phyloP scores from a whole-genome alignment of 805 yeast genomes.

The Candida ovalis region DNA sequence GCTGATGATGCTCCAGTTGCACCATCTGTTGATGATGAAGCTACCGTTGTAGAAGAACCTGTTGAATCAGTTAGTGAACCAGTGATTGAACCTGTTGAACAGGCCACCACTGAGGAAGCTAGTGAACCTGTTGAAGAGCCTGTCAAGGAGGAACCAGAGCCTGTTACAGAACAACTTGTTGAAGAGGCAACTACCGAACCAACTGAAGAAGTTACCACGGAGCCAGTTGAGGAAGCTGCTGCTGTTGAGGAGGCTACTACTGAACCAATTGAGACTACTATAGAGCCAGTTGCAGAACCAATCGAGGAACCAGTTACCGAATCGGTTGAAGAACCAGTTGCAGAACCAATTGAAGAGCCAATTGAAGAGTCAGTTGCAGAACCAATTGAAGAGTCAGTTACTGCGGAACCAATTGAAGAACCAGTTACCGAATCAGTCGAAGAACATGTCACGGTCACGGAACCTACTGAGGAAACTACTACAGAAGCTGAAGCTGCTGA shows the following conservation, averaged over 20 bases:
- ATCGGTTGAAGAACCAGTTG: conserved; percentile 4
- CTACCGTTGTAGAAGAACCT: conserved; percentile 1
- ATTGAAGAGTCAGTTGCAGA: conserved; percentile 4
- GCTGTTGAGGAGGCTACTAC: background rate
- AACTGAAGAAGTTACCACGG: background rate
- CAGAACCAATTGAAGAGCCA: background rate
- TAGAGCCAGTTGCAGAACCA: conserved; percentile 4
- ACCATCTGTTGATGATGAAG: background rate
- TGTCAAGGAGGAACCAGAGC: conserved; percentile 3
- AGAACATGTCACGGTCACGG: background rate
- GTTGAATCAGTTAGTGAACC: no score
- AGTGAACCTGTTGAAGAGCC: conserved; percentile 1
- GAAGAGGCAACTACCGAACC: background rate
- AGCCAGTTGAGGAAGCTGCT: conserved; percentile 7
- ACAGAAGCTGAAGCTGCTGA: conserved; percentile 7
- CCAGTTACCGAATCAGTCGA: conserved; percentile 7
- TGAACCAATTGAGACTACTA: background rate
- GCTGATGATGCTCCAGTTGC: conserved; percentile 7
- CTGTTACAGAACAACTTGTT: conserved; percentile 2
- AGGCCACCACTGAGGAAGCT: background rate
- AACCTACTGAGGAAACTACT: conserved; percentile 5
- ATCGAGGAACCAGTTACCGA: conserved; percentile 3
- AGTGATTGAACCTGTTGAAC: no score
- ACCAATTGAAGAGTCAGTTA: conserved; percentile 1
- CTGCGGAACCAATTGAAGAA: conserved; percentile 1